Evolutionary conservation across 208 protist species (phyloP), one percentile per base, ranked within the genome.

Genomic region (Crithidia expoeki): DNA sequence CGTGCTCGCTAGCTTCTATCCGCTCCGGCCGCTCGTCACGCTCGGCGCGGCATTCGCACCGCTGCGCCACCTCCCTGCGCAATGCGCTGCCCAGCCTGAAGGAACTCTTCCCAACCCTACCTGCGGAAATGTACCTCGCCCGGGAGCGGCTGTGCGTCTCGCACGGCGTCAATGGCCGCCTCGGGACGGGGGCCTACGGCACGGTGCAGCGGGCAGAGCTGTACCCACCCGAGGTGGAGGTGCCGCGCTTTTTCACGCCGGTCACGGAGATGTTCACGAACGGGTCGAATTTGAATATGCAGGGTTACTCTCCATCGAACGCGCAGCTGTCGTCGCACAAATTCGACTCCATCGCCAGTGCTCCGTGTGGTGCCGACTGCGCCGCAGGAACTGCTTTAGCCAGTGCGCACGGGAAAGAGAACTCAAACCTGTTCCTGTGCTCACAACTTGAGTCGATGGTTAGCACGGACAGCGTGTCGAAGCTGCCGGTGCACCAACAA

Each of bases 171-270:
- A 42, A 59, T 36, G 23, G 64, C 33, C 61, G 73, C 40, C 66
- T 90, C 10, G 88, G 88, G 10, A 71, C 69, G 21, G 88, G 88
- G 3, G 72, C 85, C 23, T 93, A 86, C 68, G 88, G 83, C 17
- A 75, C 72, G 19, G 88, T 93, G 32, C 49, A 89, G 52, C 83
- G 74, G 36, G 88, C 80, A 21, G 81, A 93, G 79, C 78, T 93
- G 42, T 86, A 90, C 70, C 74, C 76, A 11, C 72, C 69, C 10
- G 64, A 59, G 21, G 60, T 78, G 10, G 69, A 68, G 17, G 49
- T 58, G n/a, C 55, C 74, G n/a, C 58, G 47, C 38, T 19, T 73
- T n/a, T 72, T 76, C 44, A 57, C 71, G 4, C 57, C 71, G 10
- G 47, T 55, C 21, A 34, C 47, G 34, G 64, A 76, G 21, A 70